Evolutionary conservation across 345 rosid genomes (phyloP).

Genomic region (Rhizophora apiculata): DNA sequence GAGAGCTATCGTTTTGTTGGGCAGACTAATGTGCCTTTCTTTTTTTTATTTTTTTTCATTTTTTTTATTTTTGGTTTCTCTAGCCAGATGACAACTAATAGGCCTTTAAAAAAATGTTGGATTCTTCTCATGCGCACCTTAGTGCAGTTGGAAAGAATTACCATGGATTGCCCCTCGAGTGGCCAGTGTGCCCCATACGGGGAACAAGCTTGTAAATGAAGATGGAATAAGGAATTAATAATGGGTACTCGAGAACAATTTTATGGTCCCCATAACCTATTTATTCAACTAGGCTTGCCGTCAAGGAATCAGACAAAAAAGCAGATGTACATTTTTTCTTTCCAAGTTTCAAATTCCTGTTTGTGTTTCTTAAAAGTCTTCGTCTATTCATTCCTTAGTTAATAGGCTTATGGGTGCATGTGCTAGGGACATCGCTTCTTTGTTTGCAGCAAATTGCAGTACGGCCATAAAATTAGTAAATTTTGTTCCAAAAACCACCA

Average conservation of each 20-base stretch:
- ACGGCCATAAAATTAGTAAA: not conserved
- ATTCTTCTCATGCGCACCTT: conserved; percentile 8
- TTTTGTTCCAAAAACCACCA: not conserved
- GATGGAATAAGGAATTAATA: not conserved
- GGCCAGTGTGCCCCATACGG: not conserved
- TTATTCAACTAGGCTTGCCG: not conserved
- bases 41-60: no score
- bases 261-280: not conserved
- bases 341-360: not conserved
- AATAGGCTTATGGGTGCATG: not conserved
- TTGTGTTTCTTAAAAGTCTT: not conserved
- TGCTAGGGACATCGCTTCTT: not conserved
- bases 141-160: not conserved
- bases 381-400: not conserved
- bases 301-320: no score
- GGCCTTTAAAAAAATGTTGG: not conserved
- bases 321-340: no score
- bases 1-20: conserved; percentile 18
- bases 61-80: not conserved
- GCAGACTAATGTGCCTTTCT: not conserved
- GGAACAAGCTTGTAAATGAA: not conserved
- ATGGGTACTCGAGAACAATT: not conserved
- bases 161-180: not conserved
- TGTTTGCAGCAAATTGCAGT: conserved; percentile 15
- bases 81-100: conserved; percentile 4